A percentile compares a stretch with the other conserved stretches of the same genome.
These are phyloP conservation scores for Penicillium verhagenii DNA, from an alignment of 495 filamentous ascomycete genomes.

Conservation along the genomic window DNA sequence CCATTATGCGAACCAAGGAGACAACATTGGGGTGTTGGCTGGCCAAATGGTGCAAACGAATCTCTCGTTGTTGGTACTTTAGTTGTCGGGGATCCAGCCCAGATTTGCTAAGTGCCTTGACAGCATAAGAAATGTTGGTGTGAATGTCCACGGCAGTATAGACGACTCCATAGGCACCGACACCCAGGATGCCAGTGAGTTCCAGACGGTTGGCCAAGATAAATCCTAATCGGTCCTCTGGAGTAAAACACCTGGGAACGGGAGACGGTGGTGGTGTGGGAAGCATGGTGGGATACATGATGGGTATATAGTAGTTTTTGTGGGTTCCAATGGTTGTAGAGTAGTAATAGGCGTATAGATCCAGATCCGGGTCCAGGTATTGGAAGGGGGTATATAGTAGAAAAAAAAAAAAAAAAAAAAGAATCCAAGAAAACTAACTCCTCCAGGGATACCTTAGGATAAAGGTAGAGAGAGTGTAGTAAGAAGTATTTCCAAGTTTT, in stretches of 20 bases:
- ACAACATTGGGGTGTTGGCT: slow-evolving; percentile 91
- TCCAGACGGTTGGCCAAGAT: slow-evolving; percentile 80
- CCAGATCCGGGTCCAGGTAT: neutral
- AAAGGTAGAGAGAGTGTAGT: neutral
- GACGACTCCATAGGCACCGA: slow-evolving; percentile 95
- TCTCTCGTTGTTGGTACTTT: slow-evolving; percentile 90
- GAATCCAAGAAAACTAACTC: neutral
- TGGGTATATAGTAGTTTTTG: slow-evolving; percentile 1
- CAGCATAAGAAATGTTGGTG: slow-evolving; percentile 80
- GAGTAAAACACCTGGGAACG: slow-evolving; percentile 47
- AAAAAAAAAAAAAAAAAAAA: neutral
- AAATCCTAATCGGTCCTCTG: slow-evolving; percentile 85
- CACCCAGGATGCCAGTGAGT: slow-evolving; percentile 81
- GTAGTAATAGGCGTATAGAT: neutral
- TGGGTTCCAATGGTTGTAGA: neutral
- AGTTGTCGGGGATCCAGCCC: slow-evolving; percentile 84
- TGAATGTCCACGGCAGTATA: slow-evolving; percentile 90
- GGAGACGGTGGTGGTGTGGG: slow-evolving; percentile 62
- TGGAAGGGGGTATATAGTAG: neutral
- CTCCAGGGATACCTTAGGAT: no score
- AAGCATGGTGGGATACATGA: slow-evolving; percentile 52
- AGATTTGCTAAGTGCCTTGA: slow-evolving; percentile 93
- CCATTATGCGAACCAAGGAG: slow-evolving; percentile 90
- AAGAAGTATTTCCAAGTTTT: neutral
- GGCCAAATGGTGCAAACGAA: slow-evolving; percentile 84